phyloP scores from a whole-genome alignment of 352 stramenopile species.

The Pythium graminicola region DNA sequence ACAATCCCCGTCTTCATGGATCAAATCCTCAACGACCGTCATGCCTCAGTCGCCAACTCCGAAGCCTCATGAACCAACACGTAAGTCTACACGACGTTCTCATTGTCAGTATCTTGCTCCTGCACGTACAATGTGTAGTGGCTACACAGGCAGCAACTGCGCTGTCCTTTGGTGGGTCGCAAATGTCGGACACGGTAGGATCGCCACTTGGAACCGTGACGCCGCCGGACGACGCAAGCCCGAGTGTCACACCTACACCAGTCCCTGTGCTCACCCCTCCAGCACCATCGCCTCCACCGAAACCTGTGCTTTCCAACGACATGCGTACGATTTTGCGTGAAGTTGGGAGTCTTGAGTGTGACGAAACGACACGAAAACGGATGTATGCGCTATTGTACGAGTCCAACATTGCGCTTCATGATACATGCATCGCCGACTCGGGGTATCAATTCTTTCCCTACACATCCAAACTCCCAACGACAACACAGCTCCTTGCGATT shows the following conservation, averaged over 20 bases:
- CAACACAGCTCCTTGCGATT: conserved; percentile 33
- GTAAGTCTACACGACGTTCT: no score
- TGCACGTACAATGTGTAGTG: no score
- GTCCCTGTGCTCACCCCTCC: not conserved
- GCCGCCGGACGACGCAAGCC: no score
- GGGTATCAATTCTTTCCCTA: conserved; percentile 65
- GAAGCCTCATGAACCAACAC: no score
- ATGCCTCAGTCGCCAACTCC: no score
- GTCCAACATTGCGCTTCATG: conserved; percentile 16
- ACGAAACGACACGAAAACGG: not conserved
- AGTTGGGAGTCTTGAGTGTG: conserved; percentile 10
- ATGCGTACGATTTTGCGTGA: conserved; percentile 17
- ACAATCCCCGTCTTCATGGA: no score
- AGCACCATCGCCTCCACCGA: not conserved
- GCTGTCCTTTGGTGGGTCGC: no score
- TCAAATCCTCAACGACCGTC: no score
- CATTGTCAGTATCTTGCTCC: no score
- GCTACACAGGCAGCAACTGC: no score
- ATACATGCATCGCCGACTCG: conserved; percentile 11
- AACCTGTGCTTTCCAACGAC: conserved; percentile 14
- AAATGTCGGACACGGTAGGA: no score
- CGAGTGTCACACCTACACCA: not conserved
- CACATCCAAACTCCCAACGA: conserved; percentile 38
- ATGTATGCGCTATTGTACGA: conserved; percentile 20
- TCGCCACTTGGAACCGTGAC: no score